These are phyloP conservation scores for Aschersonia sp. DNA, from an alignment of 2,329 filamentous ascomycete genomes.

Conservation along the genomic window DNA sequence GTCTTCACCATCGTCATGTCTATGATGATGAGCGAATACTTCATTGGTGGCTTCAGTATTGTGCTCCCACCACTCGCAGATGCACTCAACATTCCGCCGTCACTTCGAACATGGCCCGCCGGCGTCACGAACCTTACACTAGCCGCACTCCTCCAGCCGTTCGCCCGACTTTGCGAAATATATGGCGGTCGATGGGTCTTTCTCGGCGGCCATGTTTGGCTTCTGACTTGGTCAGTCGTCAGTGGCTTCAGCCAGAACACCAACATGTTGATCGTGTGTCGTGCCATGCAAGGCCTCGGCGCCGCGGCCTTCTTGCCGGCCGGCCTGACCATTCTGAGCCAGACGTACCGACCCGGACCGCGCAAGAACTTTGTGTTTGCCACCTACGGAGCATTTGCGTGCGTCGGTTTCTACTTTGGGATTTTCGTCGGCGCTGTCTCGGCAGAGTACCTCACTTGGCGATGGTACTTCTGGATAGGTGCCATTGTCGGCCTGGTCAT, in stretches of 20 bases:
- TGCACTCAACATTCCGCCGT: slow-evolving; percentile 48
- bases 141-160: slow-evolving; percentile 44
- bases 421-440: slow-evolving; percentile 53
- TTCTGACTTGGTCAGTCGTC: slow-evolving; percentile 52
- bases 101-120: slow-evolving; percentile 47
- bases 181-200: slow-evolving; percentile 49
- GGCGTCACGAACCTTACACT: slow-evolving; percentile 45
- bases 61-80: slow-evolving; percentile 51
- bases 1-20: slow-evolving; percentile 46
- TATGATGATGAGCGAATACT: slow-evolving; percentile 57
- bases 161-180: slow-evolving; percentile 46
- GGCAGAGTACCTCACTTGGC: slow-evolving; percentile 46
- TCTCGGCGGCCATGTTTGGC: slow-evolving; percentile 45
- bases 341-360: slow-evolving; percentile 54
- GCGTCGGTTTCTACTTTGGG: slow-evolving; percentile 46
- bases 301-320: slow-evolving; percentile 55
- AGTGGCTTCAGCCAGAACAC: slow-evolving; percentile 54
- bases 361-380: slow-evolving; percentile 54
- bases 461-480: slow-evolving; percentile 60
- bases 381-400: slow-evolving; percentile 43
- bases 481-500: slow-evolving; percentile 26
- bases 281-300: slow-evolving; percentile 61
- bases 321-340: slow-evolving; percentile 56
- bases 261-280: slow-evolving; percentile 57
- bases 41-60: slow-evolving; percentile 62